Conservation (phyloP, 2,329 filamentous ascomycete genomes). For the Paecilomyces niveus region DNA sequence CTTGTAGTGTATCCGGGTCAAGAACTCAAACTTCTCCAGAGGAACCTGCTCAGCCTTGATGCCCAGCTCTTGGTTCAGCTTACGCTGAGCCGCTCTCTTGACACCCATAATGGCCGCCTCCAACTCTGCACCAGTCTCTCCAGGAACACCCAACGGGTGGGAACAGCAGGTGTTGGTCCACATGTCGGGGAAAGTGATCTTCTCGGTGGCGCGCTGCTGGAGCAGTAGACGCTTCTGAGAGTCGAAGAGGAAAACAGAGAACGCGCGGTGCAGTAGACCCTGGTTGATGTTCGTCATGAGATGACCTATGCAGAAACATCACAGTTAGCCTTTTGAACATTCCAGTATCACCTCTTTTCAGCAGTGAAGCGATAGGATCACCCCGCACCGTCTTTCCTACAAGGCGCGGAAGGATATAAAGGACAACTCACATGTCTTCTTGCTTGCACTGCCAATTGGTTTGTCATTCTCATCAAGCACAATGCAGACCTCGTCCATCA, state of each 20-base stretch:
- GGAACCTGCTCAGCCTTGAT: constrained; percentile 87
- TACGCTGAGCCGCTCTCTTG: constrained; percentile 85
- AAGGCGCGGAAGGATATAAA: neutral
- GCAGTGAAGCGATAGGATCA: neutral
- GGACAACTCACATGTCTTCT: constrained; percentile 77
- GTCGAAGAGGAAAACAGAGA: constrained; percentile 97
- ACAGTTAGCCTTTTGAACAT: constrained; percentile 8
- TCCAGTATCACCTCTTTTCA: neutral
- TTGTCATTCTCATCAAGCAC: constrained; percentile 86
- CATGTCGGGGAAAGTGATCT: constrained; percentile 98
- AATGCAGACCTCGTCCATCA: constrained; percentile 99
- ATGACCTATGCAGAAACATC: constrained; percentile 58
- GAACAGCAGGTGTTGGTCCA: constrained; percentile 99
- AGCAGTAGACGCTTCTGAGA: constrained; percentile 85
- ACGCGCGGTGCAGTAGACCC: constrained; percentile 91
- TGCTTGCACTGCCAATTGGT: constrained; percentile 92
- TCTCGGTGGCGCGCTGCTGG: constrained; percentile 90
- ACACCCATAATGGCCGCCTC: constrained; percentile 75
- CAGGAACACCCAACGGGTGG: constrained; percentile 83
- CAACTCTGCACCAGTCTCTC: constrained; percentile 80
- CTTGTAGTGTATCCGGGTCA: constrained; percentile 97
- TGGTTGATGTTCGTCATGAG: constrained; percentile 98
- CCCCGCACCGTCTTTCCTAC: neutral
- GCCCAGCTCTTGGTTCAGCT: constrained; percentile 89
- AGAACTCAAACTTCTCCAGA: constrained; percentile 82